Evolutionary conservation across 768 basidiomycete species (phyloP).

Genomic region (Tylopilus sp.): DNA sequence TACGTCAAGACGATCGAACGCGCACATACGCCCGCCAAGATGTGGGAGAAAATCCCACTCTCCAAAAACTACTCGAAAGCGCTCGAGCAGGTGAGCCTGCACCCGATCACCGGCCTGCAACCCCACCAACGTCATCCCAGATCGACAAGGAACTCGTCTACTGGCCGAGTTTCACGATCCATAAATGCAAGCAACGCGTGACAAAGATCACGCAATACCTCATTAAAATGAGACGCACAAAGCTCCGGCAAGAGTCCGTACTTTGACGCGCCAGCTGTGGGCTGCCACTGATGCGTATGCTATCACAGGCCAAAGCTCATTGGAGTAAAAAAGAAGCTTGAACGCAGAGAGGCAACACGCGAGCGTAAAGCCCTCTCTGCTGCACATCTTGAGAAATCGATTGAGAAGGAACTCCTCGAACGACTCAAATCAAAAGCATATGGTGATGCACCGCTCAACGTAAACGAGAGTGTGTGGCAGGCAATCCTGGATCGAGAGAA

Average conservation of each 20-base stretch:
- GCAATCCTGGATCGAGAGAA: constrained; percentile 84
- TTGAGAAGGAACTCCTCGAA: constrained; percentile 94
- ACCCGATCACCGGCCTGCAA: background rate
- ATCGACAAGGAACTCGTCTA: constrained; percentile 95
- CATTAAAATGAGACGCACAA: constrained; percentile 94
- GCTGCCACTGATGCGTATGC: background rate
- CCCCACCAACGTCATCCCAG: constrained; percentile 38
- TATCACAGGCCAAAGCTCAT: constrained; percentile 78
- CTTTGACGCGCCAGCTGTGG: background rate
- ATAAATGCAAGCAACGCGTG: constrained; percentile 98
- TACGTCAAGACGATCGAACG: constrained; percentile 98
- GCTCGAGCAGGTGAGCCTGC: constrained; percentile 73
- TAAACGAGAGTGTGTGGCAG: constrained; percentile 96
- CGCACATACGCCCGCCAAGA: constrained; percentile 90
- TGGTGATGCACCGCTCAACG: constrained; percentile 95
- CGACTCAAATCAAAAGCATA: constrained; percentile 96
- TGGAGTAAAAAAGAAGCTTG: constrained; percentile 96
- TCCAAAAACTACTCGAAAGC: constrained; percentile 95
- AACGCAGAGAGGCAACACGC: constrained; percentile 85
- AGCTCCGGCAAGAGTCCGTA: constrained; percentile 78
- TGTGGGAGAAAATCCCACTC: constrained; percentile 96
- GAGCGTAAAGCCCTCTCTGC: constrained; percentile 96
- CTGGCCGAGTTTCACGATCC: constrained; percentile 96
- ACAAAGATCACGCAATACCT: constrained; percentile 99
- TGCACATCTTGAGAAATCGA: constrained; percentile 90